A percentile compares a stretch with the other conserved stretches of the same genome.
Conservation (phyloP, 768 basidiomycete species). For the Saitozyma sp. region DNA sequence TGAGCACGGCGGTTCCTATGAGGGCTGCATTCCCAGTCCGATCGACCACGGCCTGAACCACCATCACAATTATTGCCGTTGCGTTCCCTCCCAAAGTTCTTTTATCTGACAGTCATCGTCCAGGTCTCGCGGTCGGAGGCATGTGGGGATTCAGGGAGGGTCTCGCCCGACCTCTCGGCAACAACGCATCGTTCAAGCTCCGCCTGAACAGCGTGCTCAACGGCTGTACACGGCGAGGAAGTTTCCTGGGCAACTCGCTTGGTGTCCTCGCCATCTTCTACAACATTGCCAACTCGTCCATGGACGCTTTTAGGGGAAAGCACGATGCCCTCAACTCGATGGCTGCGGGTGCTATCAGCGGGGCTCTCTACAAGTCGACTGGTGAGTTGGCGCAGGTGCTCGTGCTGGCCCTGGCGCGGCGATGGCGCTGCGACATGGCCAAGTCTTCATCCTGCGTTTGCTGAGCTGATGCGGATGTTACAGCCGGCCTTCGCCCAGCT, state of each 20-base stretch:
- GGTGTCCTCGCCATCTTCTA: slow-evolving; percentile 94
- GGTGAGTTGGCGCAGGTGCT: slow-evolving; percentile 60
- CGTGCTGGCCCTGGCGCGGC: slow-evolving; percentile 20
- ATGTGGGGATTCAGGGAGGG: slow-evolving; percentile 96
- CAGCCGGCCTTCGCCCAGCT: slow-evolving; percentile 90
- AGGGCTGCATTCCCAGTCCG: no score
- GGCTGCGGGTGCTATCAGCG: slow-evolving; percentile 86
- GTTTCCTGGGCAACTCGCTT: slow-evolving; percentile 96
- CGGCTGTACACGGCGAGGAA: slow-evolving; percentile 92
- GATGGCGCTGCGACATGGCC: slow-evolving; percentile 9
- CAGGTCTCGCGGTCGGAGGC: slow-evolving; percentile 93
- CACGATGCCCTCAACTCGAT: slow-evolving; percentile 91
- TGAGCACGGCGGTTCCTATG: slow-evolving; percentile 56
- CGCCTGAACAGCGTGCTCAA: slow-evolving; percentile 97
- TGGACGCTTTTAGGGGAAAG: slow-evolving; percentile 82
- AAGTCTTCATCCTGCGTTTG: neutral
- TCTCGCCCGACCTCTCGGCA: slow-evolving; percentile 65
- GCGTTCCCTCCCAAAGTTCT: slow-evolving; percentile 55
- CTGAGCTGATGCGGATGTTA: no score
- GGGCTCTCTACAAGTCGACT: slow-evolving; percentile 88
- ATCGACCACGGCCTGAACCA: no score
- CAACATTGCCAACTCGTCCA: slow-evolving; percentile 92
- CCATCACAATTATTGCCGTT: slow-evolving; percentile 26
- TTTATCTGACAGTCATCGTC: slow-evolving; percentile 58
- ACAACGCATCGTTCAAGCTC: slow-evolving; percentile 58